These are phyloP conservation scores for Vitis labrusca DNA, from an alignment of 164 flowering plant species.

Conservation along the genomic window DNA sequence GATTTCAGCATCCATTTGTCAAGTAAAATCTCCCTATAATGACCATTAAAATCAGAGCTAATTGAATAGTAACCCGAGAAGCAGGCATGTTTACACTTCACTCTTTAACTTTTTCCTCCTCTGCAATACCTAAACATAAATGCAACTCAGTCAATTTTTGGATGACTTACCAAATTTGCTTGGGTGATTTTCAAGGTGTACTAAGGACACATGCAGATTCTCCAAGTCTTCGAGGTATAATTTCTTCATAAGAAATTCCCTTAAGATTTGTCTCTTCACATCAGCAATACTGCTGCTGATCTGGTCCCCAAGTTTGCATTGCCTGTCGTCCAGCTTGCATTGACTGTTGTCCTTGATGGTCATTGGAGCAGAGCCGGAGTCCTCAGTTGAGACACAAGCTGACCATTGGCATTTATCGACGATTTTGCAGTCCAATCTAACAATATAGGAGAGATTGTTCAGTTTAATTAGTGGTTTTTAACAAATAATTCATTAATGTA, in stretches of 20 bases:
- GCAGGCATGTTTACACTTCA: too few relatives aligned
- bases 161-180: background rate
- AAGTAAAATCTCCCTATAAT: too few relatives aligned
- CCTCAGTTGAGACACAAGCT: slow-evolving; percentile 12
- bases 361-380: slow-evolving; percentile 1
- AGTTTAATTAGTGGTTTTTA: background rate
- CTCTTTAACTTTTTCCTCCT: too few relatives aligned
- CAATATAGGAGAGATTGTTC: background rate
- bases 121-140: background rate
- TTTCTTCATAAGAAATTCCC: background rate
- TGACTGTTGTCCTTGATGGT: background rate
- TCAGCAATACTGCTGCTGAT: slow-evolving; percentile 5
- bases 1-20: too few relatives aligned
- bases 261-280: slow-evolving; percentile 2
- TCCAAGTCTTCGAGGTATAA: slow-evolving; percentile 23
- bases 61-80: background rate
- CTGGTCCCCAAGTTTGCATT: slow-evolving; percentile 7
- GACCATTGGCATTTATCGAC: slow-evolving; percentile 23
- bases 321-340: slow-evolving; percentile 3
- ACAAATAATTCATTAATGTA: background rate
- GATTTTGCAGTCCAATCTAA: slow-evolving; percentile 20
- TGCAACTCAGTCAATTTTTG: background rate
- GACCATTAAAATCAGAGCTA: too few relatives aligned
- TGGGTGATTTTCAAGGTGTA: slow-evolving; percentile 22
- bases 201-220: slow-evolving; percentile 10